Conservation (phyloP, 2,329 filamentous ascomycete genomes). For the Penicillium sp. region DNA sequence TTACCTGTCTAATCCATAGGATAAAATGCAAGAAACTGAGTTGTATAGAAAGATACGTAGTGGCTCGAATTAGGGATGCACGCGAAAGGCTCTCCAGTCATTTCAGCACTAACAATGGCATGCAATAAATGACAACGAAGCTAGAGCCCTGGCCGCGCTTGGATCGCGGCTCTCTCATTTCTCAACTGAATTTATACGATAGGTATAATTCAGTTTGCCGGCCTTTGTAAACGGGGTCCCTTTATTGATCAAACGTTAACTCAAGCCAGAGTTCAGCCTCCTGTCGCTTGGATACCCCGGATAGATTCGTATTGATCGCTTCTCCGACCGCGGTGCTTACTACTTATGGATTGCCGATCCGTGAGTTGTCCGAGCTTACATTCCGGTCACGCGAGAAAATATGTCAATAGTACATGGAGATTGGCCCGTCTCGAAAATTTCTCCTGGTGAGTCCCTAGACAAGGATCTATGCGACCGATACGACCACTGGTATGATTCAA, state of each 20-base stretch:
- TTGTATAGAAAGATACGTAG: background rate
- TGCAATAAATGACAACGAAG: background rate
- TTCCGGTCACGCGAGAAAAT: background rate
- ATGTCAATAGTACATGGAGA: background rate
- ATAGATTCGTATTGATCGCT: background rate
- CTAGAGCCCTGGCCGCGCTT: background rate
- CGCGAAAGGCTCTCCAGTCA: background rate
- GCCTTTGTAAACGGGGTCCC: background rate
- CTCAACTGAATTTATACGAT: background rate
- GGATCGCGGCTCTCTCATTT: background rate
- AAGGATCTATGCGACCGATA: conserved; percentile 1
- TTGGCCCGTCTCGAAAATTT: background rate
- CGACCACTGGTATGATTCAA: conserved; percentile 4
- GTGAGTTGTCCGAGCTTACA: background rate
- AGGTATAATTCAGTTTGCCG: background rate
- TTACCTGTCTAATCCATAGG: background rate
- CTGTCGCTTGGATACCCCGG: background rate
- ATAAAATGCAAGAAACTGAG: background rate
- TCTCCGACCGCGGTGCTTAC: background rate
- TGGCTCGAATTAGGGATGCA: background rate
- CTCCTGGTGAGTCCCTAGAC: background rate
- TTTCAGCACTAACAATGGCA: background rate
- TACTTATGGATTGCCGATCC: background rate
- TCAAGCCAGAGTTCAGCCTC: background rate
- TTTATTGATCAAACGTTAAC: background rate